These are phyloP conservation scores for Blastobotrys indianensis DNA, from an alignment of 1,139 yeast species.

Conservation along the genomic window DNA sequence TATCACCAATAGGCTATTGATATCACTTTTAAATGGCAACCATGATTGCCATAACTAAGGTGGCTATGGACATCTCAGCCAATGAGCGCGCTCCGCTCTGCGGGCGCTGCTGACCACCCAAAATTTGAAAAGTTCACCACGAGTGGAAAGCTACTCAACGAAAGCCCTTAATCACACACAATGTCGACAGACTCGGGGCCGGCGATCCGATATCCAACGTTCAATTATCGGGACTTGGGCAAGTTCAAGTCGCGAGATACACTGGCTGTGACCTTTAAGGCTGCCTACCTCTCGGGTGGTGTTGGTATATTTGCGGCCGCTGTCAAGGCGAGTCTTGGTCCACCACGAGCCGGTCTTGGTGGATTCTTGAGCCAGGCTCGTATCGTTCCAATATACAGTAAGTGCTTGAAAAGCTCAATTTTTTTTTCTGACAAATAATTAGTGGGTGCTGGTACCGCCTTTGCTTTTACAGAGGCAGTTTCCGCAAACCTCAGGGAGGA, in stretches of 20 bases:
- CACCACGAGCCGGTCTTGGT: conserved; percentile 25
- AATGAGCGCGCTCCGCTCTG: too few species aligned
- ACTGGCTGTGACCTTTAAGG: conserved; percentile 37
- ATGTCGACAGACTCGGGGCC: conserved; percentile 2
- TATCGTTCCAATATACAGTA: conserved; percentile 13
- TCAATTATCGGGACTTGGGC: conserved; percentile 11
- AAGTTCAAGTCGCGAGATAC: conserved; percentile 42
- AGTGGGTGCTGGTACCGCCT: conserved; percentile 38
- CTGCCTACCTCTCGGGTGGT: conserved; percentile 38
- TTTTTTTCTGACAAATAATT: conserved; percentile 9
- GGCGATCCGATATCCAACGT: conserved; percentile 14
- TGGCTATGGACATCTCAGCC: too few species aligned
- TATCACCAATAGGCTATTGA: too few species aligned
- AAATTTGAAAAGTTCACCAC: too few species aligned
- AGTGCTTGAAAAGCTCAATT: conserved; percentile 2
- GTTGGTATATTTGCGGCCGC: conserved; percentile 39
- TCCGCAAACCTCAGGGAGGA: conserved; percentile 41
- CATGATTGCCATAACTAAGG: too few species aligned
- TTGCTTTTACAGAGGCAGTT: conserved; percentile 36
- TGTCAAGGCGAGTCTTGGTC: conserved; percentile 36
- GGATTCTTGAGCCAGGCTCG: conserved; percentile 11
- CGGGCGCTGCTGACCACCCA: too few species aligned
- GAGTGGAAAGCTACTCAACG: too few species aligned
- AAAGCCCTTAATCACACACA: too few species aligned
- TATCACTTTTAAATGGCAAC: too few species aligned